Base-by-base conservation (phyloP, 768 basidiomycete genomes). In the Glaciozyma martinii region DNA sequence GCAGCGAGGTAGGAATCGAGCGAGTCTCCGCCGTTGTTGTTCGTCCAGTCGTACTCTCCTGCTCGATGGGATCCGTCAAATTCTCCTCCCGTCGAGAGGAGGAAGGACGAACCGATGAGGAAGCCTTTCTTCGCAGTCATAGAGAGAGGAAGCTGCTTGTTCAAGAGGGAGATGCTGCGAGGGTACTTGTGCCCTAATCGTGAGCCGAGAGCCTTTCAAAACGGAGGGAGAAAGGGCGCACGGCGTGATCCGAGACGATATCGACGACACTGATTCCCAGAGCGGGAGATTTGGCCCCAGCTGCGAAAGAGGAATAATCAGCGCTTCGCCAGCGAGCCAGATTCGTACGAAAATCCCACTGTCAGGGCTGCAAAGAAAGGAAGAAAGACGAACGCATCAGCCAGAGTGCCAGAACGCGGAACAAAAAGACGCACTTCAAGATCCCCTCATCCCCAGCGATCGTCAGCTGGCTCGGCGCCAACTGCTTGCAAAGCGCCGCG, bases 381-480 rank as follows among this genome's bases (percentile, higher is more conserved):
- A n/a, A 47, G 23, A 6, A 47, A 7, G 23, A 27, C 5, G 59
- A 40, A 13, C 37, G n/a, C 37, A 40, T 40, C 37, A 40, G 37
- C 37, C 10, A 40, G 2, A 27, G n/a, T 32, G 33, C 5, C 18
- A 43, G 10, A 1, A 40, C n/a, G 19, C n/a, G n/a, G n/a, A n/a
- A n/a, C n/a, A 6, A 5, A 15, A 23, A 5, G 1, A 15, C 16
- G 40, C 61, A 68, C 58, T 68, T 68, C 57, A 61, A 68, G 56
- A 68, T 62, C 18, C 67, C 67, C 23, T 60, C 46, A 25, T 57
- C 52, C 33, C 66, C 73, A 23, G 65, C 67, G 40, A 68, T 59
- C 32, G 65, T 52, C 29, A 68, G 53, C 18, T 67, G 66, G n/a
- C 37, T 40, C 37, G 30, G 21, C 30, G 60, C 60, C 15, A 23